These are phyloP conservation scores for Fragosphaeria purpurea DNA, from an alignment of 2,329 filamentous ascomycete species.

Conservation along the genomic window DNA sequence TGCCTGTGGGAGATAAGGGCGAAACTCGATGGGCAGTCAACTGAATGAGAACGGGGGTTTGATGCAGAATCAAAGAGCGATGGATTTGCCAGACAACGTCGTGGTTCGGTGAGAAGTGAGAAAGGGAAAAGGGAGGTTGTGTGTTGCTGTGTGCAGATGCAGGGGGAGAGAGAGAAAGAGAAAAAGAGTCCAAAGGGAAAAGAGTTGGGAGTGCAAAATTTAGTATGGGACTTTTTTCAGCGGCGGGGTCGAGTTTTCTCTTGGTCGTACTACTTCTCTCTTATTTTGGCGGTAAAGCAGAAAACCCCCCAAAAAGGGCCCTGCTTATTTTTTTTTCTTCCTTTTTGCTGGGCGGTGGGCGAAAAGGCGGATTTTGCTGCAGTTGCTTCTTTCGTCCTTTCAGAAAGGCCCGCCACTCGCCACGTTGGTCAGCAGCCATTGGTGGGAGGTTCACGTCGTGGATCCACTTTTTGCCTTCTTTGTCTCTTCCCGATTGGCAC, in stretches of 20 bases:
- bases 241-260: slow-evolving; percentile 14
- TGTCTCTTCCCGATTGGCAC: no score
- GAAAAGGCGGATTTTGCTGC: no score
- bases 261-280: neutral
- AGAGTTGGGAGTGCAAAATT: slow-evolving; percentile 8
- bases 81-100: no score
- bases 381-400: neutral
- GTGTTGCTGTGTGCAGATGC: neutral
- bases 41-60: neutral
- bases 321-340: slow-evolving; percentile 2
- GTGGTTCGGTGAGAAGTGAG: neutral
- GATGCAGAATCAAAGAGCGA: no score
- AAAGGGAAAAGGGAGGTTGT: neutral
- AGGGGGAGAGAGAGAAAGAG: slow-evolving; percentile 14
- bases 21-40: neutral
- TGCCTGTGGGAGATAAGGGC: neutral
- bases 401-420: neutral
- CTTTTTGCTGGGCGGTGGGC: slow-evolving; percentile 5
- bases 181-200: neutral
- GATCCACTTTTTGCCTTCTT: slow-evolving; percentile 5
- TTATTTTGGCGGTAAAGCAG: neutral
- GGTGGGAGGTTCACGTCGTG: neutral
- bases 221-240: slow-evolving; percentile 10
- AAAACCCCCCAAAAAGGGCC: no score
- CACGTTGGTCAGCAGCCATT: slow-evolving; percentile 9